Evolutionary conservation across 1,284 basidiomycete genomes (phyloP).

Genomic region (Mrakiaceae sp.): DNA sequence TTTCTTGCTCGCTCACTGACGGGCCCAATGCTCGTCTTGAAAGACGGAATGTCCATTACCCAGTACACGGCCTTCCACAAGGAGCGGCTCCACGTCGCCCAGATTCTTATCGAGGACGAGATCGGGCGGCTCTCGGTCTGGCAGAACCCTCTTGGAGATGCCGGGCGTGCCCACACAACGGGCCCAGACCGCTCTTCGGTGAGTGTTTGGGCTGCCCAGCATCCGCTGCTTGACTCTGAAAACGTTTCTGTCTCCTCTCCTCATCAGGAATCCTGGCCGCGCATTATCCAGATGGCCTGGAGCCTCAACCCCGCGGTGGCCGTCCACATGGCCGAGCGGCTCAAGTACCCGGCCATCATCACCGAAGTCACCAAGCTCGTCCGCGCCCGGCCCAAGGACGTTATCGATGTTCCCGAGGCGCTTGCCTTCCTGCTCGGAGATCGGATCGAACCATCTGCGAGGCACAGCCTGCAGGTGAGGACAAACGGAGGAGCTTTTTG

Average conservation of each 20-base stretch:
- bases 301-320: conserved; percentile 69
- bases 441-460: conserved; percentile 44
- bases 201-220: conserved; percentile 42
- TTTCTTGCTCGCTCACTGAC: not conserved
- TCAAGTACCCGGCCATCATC: conserved; percentile 54
- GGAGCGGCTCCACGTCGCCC: conserved; percentile 58
- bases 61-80: conserved; percentile 51
- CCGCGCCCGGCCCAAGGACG: conserved; percentile 57
- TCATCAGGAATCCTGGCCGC: conserved; percentile 54
- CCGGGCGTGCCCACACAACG: conserved; percentile 38
- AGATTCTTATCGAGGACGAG: conserved; percentile 81
- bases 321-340: conserved; percentile 72
- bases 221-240: conserved; percentile 18
- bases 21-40: not conserved
- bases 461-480: conserved; percentile 60
- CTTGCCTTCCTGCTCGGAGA: conserved; percentile 70
- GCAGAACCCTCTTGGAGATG: conserved; percentile 75
- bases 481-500: not conserved
- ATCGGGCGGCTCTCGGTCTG: conserved; percentile 76
- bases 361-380: conserved; percentile 67
- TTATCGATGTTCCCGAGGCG: conserved; percentile 66
- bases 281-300: conserved; percentile 66
- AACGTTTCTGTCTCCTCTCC: not conserved
- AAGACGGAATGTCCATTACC: conserved; percentile 32
- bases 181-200: conserved; percentile 44